Base-by-base conservation (phyloP, 2,329 filamentous ascomycete species). In the Hymenoscyphus albidus region DNA sequence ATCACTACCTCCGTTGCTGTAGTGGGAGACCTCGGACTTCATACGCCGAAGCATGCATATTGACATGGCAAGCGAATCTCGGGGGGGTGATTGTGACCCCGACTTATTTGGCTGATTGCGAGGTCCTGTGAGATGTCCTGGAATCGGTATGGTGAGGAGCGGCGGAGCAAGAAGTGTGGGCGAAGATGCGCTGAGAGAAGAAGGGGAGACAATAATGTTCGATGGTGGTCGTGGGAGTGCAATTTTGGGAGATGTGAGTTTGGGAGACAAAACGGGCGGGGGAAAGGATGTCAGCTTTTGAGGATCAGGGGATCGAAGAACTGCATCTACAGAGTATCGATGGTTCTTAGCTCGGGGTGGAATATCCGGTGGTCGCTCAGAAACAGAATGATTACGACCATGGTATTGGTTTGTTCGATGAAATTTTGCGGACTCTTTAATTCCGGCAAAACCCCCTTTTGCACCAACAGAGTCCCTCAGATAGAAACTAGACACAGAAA, bases 381-480 rank as follows among this genome's bases (percentile, higher is more conserved):
- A 60, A 1, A 55, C 35, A 1, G 68, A 70, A 18, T 66, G 64
- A n/a, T 65, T 65, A 12, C 64, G 67, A 27, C n/a, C 18, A 13
- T 54, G 48, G 3, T 27, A 22, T 10, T 65, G 64, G 5, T 56
- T 44, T 59, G 69, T 70, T 5, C 64, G 31, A 5, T 44, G 60
- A n/a, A 64, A 22, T 12, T 51, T 56, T 7, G 62, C 62, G 12
- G 61, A 51, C 3, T 31, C 12, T 22, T 64, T 66, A 22, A 64
- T 31, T 35, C 62, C 63, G 58, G 70, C 70, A 38, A 72, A 69
- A 12, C 71, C 70, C 1, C 70, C 69, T 58, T 70, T 70, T 2
- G 67, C 70, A 18, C 60, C 64, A 1, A 42, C 38, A 31, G 62
- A 57, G 0, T 58, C 60, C 13, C 69, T 66, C 2, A 62, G 56